Evolutionary conservation across 1,284 basidiomycete genomes (phyloP), one percentile per base, ranked within the genome.

Genomic region (Ustilago bromivora): DNA sequence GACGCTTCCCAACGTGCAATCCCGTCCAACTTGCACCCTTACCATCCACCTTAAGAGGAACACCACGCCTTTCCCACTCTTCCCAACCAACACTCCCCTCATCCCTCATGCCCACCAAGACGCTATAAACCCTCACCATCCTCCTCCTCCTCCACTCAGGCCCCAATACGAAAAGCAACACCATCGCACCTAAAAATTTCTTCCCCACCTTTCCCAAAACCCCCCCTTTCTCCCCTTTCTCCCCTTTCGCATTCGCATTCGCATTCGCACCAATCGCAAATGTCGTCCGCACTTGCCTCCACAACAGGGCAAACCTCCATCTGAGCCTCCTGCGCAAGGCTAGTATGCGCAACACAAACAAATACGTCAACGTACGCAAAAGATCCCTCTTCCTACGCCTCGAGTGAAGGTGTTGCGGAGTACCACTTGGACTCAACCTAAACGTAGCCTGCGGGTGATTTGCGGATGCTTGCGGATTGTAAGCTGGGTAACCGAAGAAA

Each of bases 401-500:
- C 28, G 72, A 70, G 32, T 79, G 80, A 23, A 84, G 61, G 17
- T 82, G 79, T 40, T 66, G 70, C 31, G 64, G 60, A 7, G 71
- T 72, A 12, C 12, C 34, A 47, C 19, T 54, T 19, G 43, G 40
- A 12, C 52, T 23, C 23, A 77, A 64, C 0, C 61, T 47, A 55
- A 76, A 76, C 2, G 57, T 73, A 5, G 61, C 60, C 41, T 61
- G 61, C 0, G 56, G 13, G 5, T 23, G 35, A 0, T 61, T 4
- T 10, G 36, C 8, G n/a, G 43, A 46, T n/a, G 40, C 15, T 6
- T 12, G 12, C 13, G 66, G 68, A 23, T 72, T 68, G 70, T 76
- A 82, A 55, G 88, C 87, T 0, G 94, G 92, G 85, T 95, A 95
- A n/a, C 93, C 93, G 79, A 91, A 94, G 87, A 92, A 94, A 0